Percentiles rank a stretch among this genome's conserved stretches.
phyloP scores from a whole-genome alignment of 495 filamentous ascomycete genomes.

The Podospora australis region DNA sequence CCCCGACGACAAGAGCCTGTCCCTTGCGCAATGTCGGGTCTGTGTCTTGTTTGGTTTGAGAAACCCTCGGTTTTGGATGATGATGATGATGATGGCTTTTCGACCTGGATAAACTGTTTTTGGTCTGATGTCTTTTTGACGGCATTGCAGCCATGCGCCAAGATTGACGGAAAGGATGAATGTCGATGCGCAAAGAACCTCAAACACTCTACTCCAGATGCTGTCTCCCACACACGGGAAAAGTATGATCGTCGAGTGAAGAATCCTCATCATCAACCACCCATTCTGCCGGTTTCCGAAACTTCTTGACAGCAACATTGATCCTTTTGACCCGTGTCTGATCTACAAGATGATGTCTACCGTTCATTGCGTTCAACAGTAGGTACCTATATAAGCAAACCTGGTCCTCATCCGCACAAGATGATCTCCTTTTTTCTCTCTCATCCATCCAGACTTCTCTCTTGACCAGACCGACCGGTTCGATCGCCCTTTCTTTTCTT shows the following conservation, averaged over 20 bases:
- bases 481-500: conserved; percentile 14
- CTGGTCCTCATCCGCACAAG: not conserved
- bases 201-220: conserved; percentile 5
- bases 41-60: conserved; percentile 8
- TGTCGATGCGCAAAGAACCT: conserved; percentile 7
- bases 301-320: not conserved
- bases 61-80: conserved; percentile 7
- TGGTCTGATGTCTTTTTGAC: conserved; percentile 7
- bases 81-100: conserved; percentile 1
- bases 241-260: conserved; percentile 21
- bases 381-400: not conserved
- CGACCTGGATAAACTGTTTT: conserved; percentile 3
- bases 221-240: conserved; percentile 6
- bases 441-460: conserved; percentile 10
- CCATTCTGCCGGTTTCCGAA: conserved; percentile 15
- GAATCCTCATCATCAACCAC: conserved; percentile 1
- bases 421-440: not conserved
- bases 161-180: not conserved
- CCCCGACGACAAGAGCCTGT: no score
- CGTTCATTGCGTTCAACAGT: not conserved
- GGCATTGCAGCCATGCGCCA: not conserved
- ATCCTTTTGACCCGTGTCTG: not conserved
- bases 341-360: no score
- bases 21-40: conserved; percentile 8
- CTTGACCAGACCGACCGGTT: conserved; percentile 26